These are phyloP conservation scores for Strobilomyces confusus DNA, from an alignment of 768 basidiomycete species.

Conservation along the genomic window DNA sequence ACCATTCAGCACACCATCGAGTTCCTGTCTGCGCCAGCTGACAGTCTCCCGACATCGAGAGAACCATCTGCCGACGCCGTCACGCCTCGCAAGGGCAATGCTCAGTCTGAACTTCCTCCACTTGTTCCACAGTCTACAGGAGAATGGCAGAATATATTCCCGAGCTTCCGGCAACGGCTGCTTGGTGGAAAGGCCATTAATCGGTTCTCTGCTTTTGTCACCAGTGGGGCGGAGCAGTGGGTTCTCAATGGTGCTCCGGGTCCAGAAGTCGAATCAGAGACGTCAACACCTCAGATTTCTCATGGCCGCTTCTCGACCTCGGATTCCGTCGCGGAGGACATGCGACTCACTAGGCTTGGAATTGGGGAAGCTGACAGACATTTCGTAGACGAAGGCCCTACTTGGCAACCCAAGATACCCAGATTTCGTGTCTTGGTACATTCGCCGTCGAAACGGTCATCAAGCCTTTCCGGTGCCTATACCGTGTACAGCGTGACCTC, in stretches of 20 bases:
- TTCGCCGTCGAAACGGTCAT: constrained; percentile 72
- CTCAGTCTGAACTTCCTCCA: constrained; percentile 32
- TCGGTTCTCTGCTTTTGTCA: constrained; percentile 84
- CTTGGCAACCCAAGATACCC: constrained; percentile 73
- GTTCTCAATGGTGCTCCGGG: constrained; percentile 58
- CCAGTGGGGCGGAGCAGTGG: constrained; percentile 81
- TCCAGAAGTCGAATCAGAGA: constrained; percentile 29
- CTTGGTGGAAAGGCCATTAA: constrained; percentile 77
- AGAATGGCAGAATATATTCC: constrained; percentile 56
- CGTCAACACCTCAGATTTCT: constrained; percentile 16
- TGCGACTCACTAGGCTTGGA: constrained; percentile 38
- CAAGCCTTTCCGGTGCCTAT: constrained; percentile 64
- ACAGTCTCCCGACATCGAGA: constrained; percentile 20
- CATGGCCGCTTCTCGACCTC: constrained; percentile 28
- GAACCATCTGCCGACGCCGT: constrained; percentile 43
- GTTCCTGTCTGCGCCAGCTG: constrained; percentile 48
- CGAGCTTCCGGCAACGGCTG: constrained; percentile 66
- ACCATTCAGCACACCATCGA: constrained; percentile 57
- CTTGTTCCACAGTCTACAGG: constrained; percentile 66
- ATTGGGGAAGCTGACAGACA: constrained; percentile 62
- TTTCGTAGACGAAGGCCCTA: constrained; percentile 63
- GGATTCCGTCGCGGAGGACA: constrained; percentile 40
- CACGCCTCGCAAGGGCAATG: constrained; percentile 39
- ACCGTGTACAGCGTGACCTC: constrained; percentile 77
- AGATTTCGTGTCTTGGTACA: constrained; percentile 73